These are phyloP conservation scores for Leptodermis oblonga DNA, from an alignment of 257 asterid genomes.

Conservation along the genomic window DNA sequence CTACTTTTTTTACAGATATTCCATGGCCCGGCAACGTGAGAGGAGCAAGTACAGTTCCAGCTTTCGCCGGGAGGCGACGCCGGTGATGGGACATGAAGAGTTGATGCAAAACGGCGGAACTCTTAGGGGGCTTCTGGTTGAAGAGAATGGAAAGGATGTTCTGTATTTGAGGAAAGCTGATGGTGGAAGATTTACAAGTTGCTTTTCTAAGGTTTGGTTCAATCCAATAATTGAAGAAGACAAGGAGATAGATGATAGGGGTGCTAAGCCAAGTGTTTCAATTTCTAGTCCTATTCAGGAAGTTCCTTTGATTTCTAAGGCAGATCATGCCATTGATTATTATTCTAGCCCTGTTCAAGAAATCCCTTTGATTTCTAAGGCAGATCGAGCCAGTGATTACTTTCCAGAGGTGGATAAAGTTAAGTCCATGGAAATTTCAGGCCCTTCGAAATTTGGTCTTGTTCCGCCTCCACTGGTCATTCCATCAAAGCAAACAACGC, in stretches of 20 bases:
- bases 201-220: constrained; percentile 67
- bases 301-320: constrained; percentile 47
- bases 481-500: constrained; percentile 18
- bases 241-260: constrained; percentile 40
- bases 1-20: constrained; percentile 34
- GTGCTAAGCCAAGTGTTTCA: constrained; percentile 22
- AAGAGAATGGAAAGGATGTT: constrained; percentile 70
- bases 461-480: constrained; percentile 24
- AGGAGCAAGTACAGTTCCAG: constrained; percentile 29
- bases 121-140: constrained; percentile 55
- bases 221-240: constrained; percentile 56
- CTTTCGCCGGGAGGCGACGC: constrained; percentile 39
- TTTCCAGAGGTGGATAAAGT: constrained; percentile 5
- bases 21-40: constrained; percentile 25
- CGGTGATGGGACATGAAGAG: constrained; percentile 23
- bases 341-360: constrained; percentile 39
- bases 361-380: constrained; percentile 46
- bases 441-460: constrained; percentile 2
- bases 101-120: constrained; percentile 42
- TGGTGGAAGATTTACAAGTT: constrained; percentile 29
- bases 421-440: constrained; percentile 12
- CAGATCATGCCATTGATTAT: constrained; percentile 14
- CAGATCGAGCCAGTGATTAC: constrained; percentile 7
- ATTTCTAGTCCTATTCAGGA: constrained; percentile 42
- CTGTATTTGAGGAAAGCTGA: constrained; percentile 47